Conservation (phyloP, 495 filamentous ascomycete species). For the Aspergillus asperescens region DNA sequence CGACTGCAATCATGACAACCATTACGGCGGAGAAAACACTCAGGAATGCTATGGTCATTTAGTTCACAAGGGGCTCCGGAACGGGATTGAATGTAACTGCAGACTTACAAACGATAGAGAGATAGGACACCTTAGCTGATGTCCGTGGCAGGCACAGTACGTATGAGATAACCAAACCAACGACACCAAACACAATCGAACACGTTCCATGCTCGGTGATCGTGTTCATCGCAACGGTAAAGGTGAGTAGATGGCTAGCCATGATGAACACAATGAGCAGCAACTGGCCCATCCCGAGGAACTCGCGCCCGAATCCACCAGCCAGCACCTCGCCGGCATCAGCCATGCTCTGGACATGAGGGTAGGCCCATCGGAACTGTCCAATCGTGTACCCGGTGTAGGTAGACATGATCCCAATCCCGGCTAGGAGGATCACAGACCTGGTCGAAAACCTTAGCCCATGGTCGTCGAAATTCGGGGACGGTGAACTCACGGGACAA, state of each 20-base stretch:
- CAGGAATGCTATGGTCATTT: constrained; percentile 23
- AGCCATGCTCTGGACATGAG: constrained; percentile 61
- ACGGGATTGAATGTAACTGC: neutral
- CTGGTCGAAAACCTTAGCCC: constrained; percentile 5
- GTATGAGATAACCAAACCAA: constrained; percentile 59
- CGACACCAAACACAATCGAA: constrained; percentile 60
- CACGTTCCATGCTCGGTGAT: constrained; percentile 60
- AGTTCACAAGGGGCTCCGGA: too few relatives aligned
- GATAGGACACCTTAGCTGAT: constrained; percentile 51
- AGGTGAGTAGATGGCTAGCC: constrained; percentile 68
- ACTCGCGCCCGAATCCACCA: constrained; percentile 56
- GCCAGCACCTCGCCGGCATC: constrained; percentile 65
- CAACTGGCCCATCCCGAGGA: constrained; percentile 55
- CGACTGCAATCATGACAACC: constrained; percentile 66
- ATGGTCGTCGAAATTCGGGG: neutral
- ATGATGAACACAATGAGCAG: constrained; percentile 65
- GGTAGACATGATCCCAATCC: constrained; percentile 60
- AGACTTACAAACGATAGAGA: constrained; percentile 54
- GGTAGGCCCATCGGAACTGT: constrained; percentile 52
- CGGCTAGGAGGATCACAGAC: constrained; percentile 57
- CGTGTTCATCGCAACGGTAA: constrained; percentile 64
- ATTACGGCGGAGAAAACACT: constrained; percentile 46
- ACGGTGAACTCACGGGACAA: constrained; percentile 38
- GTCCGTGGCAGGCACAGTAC: constrained; percentile 60
- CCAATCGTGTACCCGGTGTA: constrained; percentile 76